Evolutionary conservation across 129 eudicot species (phyloP).

Genomic region (Kitagawia praeruptora): DNA sequence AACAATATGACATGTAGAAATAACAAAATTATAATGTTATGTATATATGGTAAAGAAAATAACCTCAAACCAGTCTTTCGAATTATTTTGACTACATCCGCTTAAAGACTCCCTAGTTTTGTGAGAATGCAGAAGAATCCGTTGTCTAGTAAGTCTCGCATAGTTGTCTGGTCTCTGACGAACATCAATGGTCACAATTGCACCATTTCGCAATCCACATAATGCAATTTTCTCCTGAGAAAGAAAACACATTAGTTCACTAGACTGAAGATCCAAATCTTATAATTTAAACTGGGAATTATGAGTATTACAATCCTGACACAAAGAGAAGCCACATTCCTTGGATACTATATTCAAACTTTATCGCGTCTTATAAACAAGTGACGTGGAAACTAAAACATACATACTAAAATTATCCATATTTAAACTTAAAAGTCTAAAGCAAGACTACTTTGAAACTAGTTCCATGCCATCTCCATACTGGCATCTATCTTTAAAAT

Average conservation of each 20-base stretch:
- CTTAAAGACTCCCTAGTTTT: conserved; percentile 19
- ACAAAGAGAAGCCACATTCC: neutral
- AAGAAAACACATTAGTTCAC: neutral
- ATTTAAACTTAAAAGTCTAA: neutral
- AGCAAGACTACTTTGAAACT: neutral
- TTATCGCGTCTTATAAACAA: neutral
- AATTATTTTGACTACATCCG: conserved; percentile 24
- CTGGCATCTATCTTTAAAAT: neutral
- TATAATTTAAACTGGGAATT: neutral
- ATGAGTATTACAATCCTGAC: neutral
- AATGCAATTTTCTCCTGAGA: conserved; percentile 49
- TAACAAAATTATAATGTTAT: neutral
- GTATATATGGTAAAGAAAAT: neutral
- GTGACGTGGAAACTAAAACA: neutral
- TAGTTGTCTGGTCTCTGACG: conserved; percentile 55
- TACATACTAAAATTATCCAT: neutral
- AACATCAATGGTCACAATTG: conserved; percentile 59
- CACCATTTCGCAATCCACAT: conserved; percentile 90
- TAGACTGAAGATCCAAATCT: neutral
- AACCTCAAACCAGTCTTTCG: conserved; percentile 49
- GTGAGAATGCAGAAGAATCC: conserved; percentile 27
- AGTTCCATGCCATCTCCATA: neutral
- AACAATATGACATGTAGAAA: neutral
- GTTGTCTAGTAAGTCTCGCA: conserved; percentile 36
- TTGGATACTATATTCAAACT: neutral